phyloP scores from a whole-genome alignment of 1,284 basidiomycete species.

The Austroboletus niveus region DNA sequence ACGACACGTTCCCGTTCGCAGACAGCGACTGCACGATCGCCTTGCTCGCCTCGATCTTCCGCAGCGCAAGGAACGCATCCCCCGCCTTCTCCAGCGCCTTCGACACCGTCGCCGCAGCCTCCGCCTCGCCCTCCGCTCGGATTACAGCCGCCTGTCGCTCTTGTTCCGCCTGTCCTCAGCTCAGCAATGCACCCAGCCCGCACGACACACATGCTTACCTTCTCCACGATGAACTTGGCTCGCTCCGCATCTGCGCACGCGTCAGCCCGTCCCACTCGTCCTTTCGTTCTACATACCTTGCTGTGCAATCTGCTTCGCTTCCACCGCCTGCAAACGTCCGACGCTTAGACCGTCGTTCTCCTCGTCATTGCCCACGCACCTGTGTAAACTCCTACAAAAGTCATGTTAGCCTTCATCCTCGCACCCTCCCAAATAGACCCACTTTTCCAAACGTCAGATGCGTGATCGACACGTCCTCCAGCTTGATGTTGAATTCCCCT shows the following conservation, averaged over 20 bases:
- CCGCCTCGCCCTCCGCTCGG: conserved; percentile 97
- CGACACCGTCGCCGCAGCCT: conserved; percentile 93
- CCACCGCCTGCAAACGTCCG: conserved; percentile 69
- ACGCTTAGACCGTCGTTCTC: conserved; percentile 8
- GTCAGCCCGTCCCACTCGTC: conserved; percentile 9
- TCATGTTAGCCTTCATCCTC: neutral
- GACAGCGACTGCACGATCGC: conserved; percentile 87
- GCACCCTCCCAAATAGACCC: conserved; percentile 15
- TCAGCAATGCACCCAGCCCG: conserved; percentile 17
- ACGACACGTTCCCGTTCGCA: conserved; percentile 81
- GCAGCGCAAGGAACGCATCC: conserved; percentile 92
- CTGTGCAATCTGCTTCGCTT: conserved; percentile 97
- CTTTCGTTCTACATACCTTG: conserved; percentile 58
- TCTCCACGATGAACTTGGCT: conserved; percentile 98
- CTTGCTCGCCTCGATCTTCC: conserved; percentile 97
- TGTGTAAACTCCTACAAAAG: conserved; percentile 73
- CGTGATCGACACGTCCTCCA: conserved; percentile 98
- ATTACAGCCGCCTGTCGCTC: conserved; percentile 98
- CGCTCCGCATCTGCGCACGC: conserved; percentile 81
- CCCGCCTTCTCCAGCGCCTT: conserved; percentile 92
- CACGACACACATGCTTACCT: conserved; percentile 46
- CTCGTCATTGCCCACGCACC: conserved; percentile 29
- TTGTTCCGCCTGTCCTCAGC: conserved; percentile 80
- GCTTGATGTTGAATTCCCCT: conserved; percentile 92
- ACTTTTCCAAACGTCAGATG: conserved; percentile 83